Evolutionary conservation across 306 rosid genomes (phyloP).

Genomic region (Lathyrus aphaca): DNA sequence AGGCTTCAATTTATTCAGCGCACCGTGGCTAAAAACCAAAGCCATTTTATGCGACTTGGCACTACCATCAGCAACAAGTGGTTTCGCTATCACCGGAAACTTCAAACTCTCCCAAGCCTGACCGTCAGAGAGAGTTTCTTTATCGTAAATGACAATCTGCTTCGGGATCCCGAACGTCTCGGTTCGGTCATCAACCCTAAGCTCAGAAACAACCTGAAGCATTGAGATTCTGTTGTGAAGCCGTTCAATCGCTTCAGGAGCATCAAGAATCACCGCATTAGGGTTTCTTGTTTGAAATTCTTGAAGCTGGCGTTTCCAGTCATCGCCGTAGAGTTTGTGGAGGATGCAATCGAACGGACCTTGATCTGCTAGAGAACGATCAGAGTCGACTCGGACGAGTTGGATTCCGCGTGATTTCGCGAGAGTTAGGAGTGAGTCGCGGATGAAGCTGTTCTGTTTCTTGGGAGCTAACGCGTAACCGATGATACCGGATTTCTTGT

Average conservation of each 20-base stretch:
- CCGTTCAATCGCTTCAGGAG: constrained; percentile 77
- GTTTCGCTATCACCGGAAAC: constrained; percentile 87
- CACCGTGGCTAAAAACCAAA: constrained; percentile 64
- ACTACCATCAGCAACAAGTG: constrained; percentile 87
- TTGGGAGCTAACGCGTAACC: constrained; percentile 86
- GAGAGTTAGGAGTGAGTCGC: constrained; percentile 58
- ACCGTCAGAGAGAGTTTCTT: constrained; percentile 61
- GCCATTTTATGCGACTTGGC: constrained; percentile 92
- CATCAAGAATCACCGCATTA: constrained; percentile 64
- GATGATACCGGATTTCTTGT: constrained; percentile 53
- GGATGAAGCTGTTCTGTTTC: constrained; percentile 85
- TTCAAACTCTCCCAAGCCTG: constrained; percentile 68
- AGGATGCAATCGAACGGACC: constrained; percentile 83
- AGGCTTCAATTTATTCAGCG: constrained; percentile 69
- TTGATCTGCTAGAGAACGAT: constrained; percentile 58
- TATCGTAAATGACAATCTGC: constrained; percentile 85
- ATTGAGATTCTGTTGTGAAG: constrained; percentile 91
- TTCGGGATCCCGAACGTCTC: constrained; percentile 89
- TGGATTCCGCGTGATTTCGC: constrained; percentile 74
- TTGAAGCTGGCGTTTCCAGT: constrained; percentile 66
- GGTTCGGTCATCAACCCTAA: constrained; percentile 48
- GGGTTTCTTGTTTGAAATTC: constrained; percentile 58
- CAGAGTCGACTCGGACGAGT: constrained; percentile 61
- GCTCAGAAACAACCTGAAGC: constrained; percentile 92
- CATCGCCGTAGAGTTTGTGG: constrained; percentile 79